phyloP scores from a whole-genome alignment of 768 basidiomycete species.

The Suillus sp. region DNA sequence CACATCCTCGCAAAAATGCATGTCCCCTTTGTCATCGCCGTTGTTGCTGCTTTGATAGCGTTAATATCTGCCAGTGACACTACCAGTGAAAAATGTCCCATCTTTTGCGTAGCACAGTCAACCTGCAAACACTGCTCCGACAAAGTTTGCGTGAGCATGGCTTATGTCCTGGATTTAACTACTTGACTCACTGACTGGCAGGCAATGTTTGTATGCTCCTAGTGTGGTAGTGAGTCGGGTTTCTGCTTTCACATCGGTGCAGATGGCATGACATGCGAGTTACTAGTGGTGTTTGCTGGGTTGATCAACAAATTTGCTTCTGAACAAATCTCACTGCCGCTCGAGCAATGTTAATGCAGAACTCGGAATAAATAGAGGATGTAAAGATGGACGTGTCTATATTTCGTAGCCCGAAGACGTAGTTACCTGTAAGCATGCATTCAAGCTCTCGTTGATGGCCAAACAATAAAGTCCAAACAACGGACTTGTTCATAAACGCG shows the following conservation, averaged over 20 bases:
- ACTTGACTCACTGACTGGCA: neutral
- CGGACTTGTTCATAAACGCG: neutral
- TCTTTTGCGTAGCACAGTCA: neutral
- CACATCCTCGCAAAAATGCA: neutral
- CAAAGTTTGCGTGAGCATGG: neutral
- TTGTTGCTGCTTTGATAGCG: neutral
- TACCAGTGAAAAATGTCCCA: neutral
- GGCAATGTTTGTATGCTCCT: neutral
- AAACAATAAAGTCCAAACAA: neutral
- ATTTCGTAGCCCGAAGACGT: neutral
- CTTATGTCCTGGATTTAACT: neutral
- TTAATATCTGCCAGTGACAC: neutral
- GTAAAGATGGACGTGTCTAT: neutral
- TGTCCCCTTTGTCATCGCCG: neutral
- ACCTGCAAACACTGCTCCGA: neutral
- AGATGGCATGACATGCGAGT: neutral
- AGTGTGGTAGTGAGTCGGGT: neutral
- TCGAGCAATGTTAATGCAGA: neutral
- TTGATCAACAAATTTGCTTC: neutral
- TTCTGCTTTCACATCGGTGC: neutral
- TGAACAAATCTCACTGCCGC: neutral
- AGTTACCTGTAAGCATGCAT: neutral
- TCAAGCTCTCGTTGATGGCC: neutral
- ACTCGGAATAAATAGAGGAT: neutral
- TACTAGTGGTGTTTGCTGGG: neutral